phyloP scores from a whole-genome alignment of 352 stramenopile genomes.

The Globisporangium solare region DNA sequence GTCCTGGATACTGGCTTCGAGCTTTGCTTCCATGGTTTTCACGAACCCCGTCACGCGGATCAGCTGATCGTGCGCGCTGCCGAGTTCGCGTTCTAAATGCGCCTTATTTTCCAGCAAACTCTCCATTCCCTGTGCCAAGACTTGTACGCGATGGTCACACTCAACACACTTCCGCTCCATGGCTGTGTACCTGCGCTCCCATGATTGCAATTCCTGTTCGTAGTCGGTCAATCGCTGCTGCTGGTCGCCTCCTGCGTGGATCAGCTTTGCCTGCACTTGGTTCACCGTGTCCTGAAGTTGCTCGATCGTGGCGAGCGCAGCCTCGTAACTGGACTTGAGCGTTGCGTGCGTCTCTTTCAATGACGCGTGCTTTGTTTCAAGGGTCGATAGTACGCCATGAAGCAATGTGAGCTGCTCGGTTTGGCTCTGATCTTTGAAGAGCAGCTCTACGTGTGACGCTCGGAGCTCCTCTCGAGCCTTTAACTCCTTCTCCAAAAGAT shows the following conservation, averaged over 20 bases:
- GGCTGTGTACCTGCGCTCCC: conserved; percentile 28
- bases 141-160: conserved; percentile 20
- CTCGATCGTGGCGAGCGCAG: conserved; percentile 26
- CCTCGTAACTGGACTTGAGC: conserved; percentile 26
- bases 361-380: conserved; percentile 35
- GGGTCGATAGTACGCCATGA: conserved; percentile 27
- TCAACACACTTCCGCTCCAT: conserved; percentile 22
- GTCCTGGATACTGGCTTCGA: conserved; percentile 30
- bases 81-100: conserved; percentile 32
- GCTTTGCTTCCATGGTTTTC: conserved; percentile 39
- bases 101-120: conserved; percentile 19
- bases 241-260: conserved; percentile 12
- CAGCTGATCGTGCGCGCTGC: conserved; percentile 35
- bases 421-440: conserved; percentile 20
- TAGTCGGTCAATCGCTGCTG: conserved; percentile 28
- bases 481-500: conserved; percentile 50
- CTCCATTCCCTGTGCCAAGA: conserved; percentile 20
- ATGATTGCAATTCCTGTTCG: conserved; percentile 35
- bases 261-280: conserved; percentile 23
- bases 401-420: conserved; percentile 33
- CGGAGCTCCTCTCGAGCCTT: conserved; percentile 29
- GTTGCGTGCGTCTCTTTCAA: conserved; percentile 24
- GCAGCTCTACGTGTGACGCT: conserved; percentile 24
- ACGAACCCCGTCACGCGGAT: conserved; percentile 39
- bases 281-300: conserved; percentile 27